phyloP scores from a whole-genome alignment of 2,329 filamentous ascomycete species.

The Diplodia seriata region DNA sequence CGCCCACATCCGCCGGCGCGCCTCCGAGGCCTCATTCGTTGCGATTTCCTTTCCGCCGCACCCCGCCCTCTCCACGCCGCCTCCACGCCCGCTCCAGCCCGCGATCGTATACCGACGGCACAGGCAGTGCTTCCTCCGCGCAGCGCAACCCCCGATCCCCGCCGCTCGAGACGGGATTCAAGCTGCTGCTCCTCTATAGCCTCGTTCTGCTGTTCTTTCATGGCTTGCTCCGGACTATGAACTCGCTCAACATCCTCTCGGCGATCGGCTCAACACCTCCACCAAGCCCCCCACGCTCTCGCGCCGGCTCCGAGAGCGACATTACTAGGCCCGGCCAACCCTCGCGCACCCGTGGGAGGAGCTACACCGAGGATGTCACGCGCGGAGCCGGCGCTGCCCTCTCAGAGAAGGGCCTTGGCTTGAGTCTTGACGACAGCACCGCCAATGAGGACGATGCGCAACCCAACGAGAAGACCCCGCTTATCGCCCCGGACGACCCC shows the following conservation, averaged over 20 bases:
- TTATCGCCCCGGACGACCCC: slow-evolving; percentile 56
- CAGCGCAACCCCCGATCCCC: slow-evolving; percentile 22
- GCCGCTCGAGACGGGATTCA: slow-evolving; percentile 23
- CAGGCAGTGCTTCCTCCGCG: not conserved
- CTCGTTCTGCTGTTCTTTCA: slow-evolving; percentile 43
- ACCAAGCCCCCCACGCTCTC: slow-evolving; percentile 58
- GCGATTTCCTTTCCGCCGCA: not conserved
- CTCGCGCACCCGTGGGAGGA: slow-evolving; percentile 35
- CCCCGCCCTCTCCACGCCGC: not conserved
- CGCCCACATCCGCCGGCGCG: slow-evolving; percentile 25
- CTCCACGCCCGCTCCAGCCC: slow-evolving; percentile 6
- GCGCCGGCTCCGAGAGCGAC: slow-evolving; percentile 61
- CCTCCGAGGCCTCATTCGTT: slow-evolving; percentile 1
- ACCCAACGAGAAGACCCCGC: slow-evolving; percentile 71
- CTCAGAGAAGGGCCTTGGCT: slow-evolving; percentile 6
- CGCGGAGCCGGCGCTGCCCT: slow-evolving; percentile 10
- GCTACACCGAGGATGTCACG: slow-evolving; percentile 26
- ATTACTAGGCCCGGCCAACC: slow-evolving; percentile 43
- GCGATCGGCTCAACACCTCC: slow-evolving; percentile 68
- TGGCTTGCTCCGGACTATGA: slow-evolving; percentile 74
- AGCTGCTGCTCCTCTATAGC: slow-evolving; percentile 23
- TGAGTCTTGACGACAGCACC: slow-evolving; percentile 6
- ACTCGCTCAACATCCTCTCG: slow-evolving; percentile 94
- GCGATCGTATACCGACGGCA: not conserved
- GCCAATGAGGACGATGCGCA: slow-evolving; percentile 45